Evolutionary conservation across 257 asterid species (phyloP).

Genomic region (Ilex asprella): DNA sequence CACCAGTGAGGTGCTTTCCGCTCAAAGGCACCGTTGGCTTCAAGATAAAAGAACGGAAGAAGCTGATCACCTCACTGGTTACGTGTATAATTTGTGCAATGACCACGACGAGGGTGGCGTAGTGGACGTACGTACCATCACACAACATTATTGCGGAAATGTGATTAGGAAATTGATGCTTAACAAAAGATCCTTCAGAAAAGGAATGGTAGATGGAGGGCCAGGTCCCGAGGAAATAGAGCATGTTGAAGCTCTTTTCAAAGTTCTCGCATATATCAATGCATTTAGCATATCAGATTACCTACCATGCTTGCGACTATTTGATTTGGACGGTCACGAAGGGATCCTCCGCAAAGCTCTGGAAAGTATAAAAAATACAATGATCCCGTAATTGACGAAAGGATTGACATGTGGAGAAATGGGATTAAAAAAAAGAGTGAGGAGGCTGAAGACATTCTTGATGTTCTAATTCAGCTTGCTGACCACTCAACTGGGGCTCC

Average conservation of each 20-base stretch:
- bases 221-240: conserved; percentile 14
- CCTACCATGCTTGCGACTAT: no score
- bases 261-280: not conserved
- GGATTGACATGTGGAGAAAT: conserved; percentile 12
- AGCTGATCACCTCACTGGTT: not conserved
- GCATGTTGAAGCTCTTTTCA: conserved; percentile 11
- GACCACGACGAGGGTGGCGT: not conserved
- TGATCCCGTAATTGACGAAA: conserved; percentile 9
- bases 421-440: not conserved
- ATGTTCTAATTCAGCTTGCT: conserved; percentile 9
- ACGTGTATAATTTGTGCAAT: not conserved
- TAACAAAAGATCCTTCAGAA: conserved; percentile 18
- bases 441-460: conserved; percentile 11
- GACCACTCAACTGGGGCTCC: not conserved
- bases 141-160: conserved; percentile 21
- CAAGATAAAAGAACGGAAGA: conserved; percentile 1
- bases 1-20: not conserved
- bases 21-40: not conserved
- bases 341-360: not conserved
- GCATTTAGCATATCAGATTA: no score
- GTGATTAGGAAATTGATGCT: conserved; percentile 15
- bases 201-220: conserved; percentile 19
- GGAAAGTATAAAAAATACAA: not conserved
- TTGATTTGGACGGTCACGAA: conserved; percentile 5
- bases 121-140: conserved; percentile 12